Base-by-base conservation (phyloP, 805 yeast species). In the Yamadazyma scolyti region DNA sequence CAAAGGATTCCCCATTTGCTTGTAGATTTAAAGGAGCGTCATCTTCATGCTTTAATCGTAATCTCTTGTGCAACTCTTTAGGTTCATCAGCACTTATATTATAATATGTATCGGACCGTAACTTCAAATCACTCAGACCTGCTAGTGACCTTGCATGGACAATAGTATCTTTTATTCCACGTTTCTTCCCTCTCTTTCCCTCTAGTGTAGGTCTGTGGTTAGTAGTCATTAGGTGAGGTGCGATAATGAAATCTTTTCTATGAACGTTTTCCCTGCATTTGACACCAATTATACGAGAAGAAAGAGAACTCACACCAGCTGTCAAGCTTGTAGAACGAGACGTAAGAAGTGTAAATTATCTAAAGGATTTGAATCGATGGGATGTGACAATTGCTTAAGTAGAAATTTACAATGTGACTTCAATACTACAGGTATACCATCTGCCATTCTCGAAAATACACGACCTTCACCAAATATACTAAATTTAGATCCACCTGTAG, bases 201-300 rank as follows among this genome's bases (percentile, higher is more conserved):
- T 65, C 71, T 20, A 65, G 46, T 5, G 68, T 61, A 6, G 71
- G 71, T 28, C 69, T 47, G 37, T 65, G 69, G 37, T 65, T 65
- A 6, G 68, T 58, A n/a, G 68, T 61, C 68, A 61, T 63, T 16
- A 5, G 11, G 7, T 10, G 7, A 12, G 25, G 8, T 10, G 25
- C 10, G 11, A 7, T 22, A 6, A n/a, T 24, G 8, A 13, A 13
- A 10, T 27, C 16, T 10, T 12, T 7, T 12, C 20, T n/a, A 55
- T 57, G 63, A 48, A 45, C 40, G 63, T 58, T 12, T 58, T 58
- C 27, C 65, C 65, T 8, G 65, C 63, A 10, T 52, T 55, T 28
- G 48, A 58, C 33, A 31, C 45, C 26, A 55, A 50, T 39, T 58
- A 55, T 36, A 52, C 50, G 38, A 47, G 57, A 12, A 37, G 65